Evolutionary conservation across 768 basidiomycete genomes (phyloP), one percentile per base, ranked within the genome.

Genomic region (Mycena belliarum): DNA sequence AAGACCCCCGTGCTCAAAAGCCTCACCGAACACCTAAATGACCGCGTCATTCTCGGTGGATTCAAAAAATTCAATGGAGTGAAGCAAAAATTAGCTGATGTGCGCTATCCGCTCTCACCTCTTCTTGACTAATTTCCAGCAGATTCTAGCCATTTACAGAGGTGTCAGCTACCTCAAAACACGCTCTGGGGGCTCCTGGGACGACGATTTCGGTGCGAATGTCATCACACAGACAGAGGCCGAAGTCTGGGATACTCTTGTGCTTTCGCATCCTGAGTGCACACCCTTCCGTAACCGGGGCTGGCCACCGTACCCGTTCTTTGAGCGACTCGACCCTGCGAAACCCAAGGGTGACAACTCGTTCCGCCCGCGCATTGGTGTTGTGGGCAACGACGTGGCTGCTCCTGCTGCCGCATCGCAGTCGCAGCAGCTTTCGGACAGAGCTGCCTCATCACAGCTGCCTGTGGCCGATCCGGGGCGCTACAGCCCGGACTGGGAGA

Each of bases 311-410:
- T 56, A 48, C 18, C 16, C 11, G 2, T 40, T n/a, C 12, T 28
- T 56, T 28, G 46, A 49, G 37, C 7, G 24, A 26, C 55, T 56
- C 26, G 55, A 56, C 46, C 55, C 55, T 28, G 41, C 55, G 10
- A 56, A 56, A 29, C 35, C 55, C 9, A 56, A 56, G 40, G 47
- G 55, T 23, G 47, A 49, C 40, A 49, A 32, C 24, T 26, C 40
- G 5, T 55, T 12, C 37, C 54, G 54, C 11, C 52, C 52, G 16
- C 40, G 49, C 25, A 51, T 28, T 41, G 49, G 49, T 11, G n/a
- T 51, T 24, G 38, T 28, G 40, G 49, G 49, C 21, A 51, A 51
- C 23, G 40, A 51, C 29, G 49, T 26, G 25, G 32, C 41, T 20
- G 38, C 29, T 51, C 38, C 49, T 37, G 24, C 21, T 49, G 47